Conservation (phyloP, 2,329 filamentous ascomycete genomes). For the Aspergillus neotritici region DNA sequence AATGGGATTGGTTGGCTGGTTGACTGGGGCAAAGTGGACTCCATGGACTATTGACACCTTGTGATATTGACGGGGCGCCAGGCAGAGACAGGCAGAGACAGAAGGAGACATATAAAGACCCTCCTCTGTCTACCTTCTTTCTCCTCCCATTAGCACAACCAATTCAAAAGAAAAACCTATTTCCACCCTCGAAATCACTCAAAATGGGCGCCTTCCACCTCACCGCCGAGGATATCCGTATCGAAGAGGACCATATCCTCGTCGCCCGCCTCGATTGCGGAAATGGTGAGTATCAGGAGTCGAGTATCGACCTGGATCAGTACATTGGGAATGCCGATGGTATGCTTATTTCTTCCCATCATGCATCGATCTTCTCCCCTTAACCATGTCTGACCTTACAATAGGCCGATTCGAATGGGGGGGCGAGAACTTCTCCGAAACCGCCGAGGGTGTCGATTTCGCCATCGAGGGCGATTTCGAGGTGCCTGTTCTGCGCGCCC, state of each 20-base stretch:
- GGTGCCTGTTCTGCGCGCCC: slow-evolving; percentile 16
- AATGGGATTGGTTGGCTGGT: too few relatives aligned
- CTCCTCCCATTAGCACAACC: neutral
- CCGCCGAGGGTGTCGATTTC: slow-evolving; percentile 10
- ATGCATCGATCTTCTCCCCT: neutral
- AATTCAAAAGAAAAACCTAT: neutral
- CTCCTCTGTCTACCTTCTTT: neutral
- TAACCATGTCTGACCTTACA: neutral
- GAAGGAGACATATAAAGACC: too few relatives aligned
- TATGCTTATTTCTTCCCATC: neutral
- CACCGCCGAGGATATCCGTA: slow-evolving; percentile 10
- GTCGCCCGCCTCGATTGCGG: slow-evolving; percentile 7
- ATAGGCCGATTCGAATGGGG: slow-evolving; percentile 17
- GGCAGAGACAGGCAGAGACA: too few relatives aligned
- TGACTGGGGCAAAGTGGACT: too few relatives aligned
- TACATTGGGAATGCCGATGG: slow-evolving; percentile 16
- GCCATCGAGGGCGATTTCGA: slow-evolving; percentile 11
- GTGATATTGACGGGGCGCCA: too few relatives aligned
- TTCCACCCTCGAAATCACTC: neutral
- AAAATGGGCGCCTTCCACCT: slow-evolving; percentile 18
- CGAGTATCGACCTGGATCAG: slow-evolving; percentile 13
- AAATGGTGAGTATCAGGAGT: slow-evolving; percentile 3
- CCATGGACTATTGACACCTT: too few relatives aligned
- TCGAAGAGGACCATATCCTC: slow-evolving; percentile 11
- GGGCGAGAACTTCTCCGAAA: slow-evolving; percentile 8